phyloP scores from a whole-genome alignment of 2,329 filamentous ascomycete genomes.

The Sporothrix mexicana region DNA sequence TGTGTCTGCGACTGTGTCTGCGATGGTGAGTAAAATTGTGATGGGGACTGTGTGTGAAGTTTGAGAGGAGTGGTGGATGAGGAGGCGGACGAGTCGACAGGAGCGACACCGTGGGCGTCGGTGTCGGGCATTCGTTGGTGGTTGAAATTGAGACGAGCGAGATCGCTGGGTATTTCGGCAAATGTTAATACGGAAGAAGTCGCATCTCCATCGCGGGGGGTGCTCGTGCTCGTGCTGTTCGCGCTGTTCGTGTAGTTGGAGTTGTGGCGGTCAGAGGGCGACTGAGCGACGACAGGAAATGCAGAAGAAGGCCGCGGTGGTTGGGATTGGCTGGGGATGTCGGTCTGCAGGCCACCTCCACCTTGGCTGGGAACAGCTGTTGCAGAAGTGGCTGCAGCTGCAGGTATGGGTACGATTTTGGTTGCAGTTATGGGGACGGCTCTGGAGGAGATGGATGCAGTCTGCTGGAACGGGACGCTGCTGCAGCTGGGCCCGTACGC shows the following conservation, averaged over 20 bases:
- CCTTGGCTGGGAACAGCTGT: conserved; percentile 21
- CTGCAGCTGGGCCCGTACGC: conserved; percentile 20
- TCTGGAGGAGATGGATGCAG: conserved; percentile 5
- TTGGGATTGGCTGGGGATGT: conserved; percentile 31
- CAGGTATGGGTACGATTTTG: not conserved
- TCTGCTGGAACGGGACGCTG: conserved; percentile 25
- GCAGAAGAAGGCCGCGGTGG: conserved; percentile 24
- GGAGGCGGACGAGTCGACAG: conserved; percentile 26
- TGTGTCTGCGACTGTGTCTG: not conserved
- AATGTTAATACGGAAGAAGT: conserved; percentile 45
- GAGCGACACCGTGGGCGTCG: conserved; percentile 32
- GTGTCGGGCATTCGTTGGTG: conserved; percentile 32
- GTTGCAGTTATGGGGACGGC: conserved; percentile 13
- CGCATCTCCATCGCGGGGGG: conserved; percentile 32
- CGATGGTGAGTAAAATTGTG: not conserved
- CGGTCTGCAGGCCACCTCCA: conserved; percentile 27
- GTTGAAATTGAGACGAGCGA: conserved; percentile 46
- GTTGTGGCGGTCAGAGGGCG: conserved; percentile 31
- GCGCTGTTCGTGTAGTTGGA: conserved; percentile 21
- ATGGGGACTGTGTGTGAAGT: conserved; percentile 35
- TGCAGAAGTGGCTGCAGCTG: conserved; percentile 5
- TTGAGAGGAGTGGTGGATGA: conserved; percentile 33
- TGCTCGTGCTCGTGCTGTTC: conserved; percentile 19
- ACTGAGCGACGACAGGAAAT: conserved; percentile 29
- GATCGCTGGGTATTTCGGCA: conserved; percentile 51